Conservation (phyloP, 2,329 filamentous ascomycete species). For the Pezicula carpinea region DNA sequence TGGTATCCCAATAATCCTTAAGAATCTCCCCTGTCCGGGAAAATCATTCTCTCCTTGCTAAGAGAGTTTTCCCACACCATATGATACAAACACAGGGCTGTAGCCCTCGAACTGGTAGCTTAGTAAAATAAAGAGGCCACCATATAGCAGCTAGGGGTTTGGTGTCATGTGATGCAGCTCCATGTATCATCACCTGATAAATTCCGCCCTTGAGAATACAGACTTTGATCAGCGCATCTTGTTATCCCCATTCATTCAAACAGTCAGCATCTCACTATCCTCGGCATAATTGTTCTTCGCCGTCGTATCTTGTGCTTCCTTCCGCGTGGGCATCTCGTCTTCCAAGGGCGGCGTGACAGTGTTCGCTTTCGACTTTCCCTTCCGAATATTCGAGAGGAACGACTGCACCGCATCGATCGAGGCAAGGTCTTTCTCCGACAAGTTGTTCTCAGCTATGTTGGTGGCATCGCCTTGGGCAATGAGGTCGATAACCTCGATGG, state of each 20-base stretch:
- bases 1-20: no score
- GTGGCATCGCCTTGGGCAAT: constrained; percentile 27
- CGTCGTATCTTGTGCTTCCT: not conserved
- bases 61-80: no score
- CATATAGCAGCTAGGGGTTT: no score
- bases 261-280: not conserved
- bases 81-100: no score
- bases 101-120: no score
- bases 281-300: not conserved
- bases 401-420: constrained; percentile 8
- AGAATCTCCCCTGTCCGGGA: no score
- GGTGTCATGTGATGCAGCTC: no score
- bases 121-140: no score
- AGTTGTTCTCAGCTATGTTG: constrained; percentile 4
- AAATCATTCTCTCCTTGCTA: no score
- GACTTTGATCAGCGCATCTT: no score
- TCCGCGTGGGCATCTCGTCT: not conserved
- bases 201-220: no score
- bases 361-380: not conserved
- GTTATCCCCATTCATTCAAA: no score
- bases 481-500: constrained; percentile 33
- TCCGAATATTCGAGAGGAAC: constrained; percentile 3
- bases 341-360: constrained; percentile 1
- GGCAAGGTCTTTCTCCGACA: constrained; percentile 3
- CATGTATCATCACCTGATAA: not conserved